Evolutionary conservation across 164 flowering plant species (phyloP).

Genomic region (Aristolochia californica): DNA sequence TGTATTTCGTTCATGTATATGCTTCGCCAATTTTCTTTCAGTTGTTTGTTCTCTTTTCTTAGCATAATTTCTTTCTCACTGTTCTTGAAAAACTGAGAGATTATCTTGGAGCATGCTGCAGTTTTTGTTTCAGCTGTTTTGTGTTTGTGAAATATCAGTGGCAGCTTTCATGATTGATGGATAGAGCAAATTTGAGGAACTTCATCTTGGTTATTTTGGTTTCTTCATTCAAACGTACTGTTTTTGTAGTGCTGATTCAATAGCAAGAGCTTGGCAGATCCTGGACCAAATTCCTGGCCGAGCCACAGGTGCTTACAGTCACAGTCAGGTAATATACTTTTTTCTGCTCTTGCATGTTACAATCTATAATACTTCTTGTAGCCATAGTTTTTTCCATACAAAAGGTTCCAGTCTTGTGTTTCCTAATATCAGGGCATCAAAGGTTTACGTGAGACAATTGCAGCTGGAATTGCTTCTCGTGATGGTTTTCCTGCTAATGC

Average conservation of each 20-base stretch:
- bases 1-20: too few species aligned
- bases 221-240: too few species aligned
- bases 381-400: background rate
- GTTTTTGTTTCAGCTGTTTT: too few species aligned
- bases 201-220: too few species aligned
- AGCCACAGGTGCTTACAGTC: constrained; percentile 99
- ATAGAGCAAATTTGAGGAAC: too few species aligned
- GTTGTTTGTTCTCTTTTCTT: too few species aligned
- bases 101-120: too few species aligned
- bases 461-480: constrained; percentile 92
- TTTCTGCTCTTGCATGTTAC: background rate
- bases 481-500: constrained; percentile 91
- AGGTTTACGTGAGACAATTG: constrained; percentile 87
- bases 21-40: too few species aligned
- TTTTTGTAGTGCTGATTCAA: constrained; percentile 67
- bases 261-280: constrained; percentile 80
- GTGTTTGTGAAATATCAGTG: too few species aligned
- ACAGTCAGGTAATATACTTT: constrained; percentile 62
- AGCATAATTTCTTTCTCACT: too few species aligned
- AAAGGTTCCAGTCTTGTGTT: background rate
- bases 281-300: constrained; percentile 92
- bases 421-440: constrained; percentile 58
- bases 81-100: too few species aligned
- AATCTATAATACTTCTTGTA: background rate
- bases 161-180: too few species aligned